A percentile compares a stretch with the other conserved stretches of the same genome.
Conservation (phyloP, 768 basidiomycete genomes). For the Mycena leptocephala region DNA sequence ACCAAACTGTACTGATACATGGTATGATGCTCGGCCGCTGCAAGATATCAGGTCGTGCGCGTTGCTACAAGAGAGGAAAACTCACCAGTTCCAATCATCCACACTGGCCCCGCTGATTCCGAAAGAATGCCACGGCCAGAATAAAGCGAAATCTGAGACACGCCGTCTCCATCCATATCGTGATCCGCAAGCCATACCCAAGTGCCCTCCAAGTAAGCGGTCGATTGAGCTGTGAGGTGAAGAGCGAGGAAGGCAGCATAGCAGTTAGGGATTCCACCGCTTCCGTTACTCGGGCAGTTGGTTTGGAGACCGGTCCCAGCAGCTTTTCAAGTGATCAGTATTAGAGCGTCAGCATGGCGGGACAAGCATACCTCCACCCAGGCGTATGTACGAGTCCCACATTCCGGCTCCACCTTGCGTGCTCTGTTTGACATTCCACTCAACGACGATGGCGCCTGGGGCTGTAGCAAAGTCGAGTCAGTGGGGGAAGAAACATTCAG, state of each 20-base stretch:
- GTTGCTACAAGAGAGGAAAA: background rate
- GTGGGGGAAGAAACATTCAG: background rate
- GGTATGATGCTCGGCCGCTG: slow-evolving; percentile 68
- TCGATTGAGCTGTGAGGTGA: slow-evolving; percentile 69
- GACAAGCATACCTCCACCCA: slow-evolving; percentile 52
- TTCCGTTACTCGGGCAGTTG: slow-evolving; percentile 62
- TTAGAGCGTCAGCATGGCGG: too few species aligned
- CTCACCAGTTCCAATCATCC: slow-evolving; percentile 79
- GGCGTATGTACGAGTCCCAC: slow-evolving; percentile 71
- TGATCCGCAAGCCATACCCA: slow-evolving; percentile 72
- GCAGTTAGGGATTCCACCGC: slow-evolving; percentile 62
- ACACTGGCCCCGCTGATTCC: slow-evolving; percentile 83
- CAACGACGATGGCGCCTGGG: slow-evolving; percentile 76
- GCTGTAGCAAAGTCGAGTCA: slow-evolving; percentile 43
- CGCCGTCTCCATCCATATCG: slow-evolving; percentile 72
- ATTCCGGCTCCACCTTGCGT: slow-evolving; percentile 70
- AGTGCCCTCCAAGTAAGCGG: slow-evolving; percentile 71
- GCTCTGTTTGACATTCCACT: slow-evolving; percentile 77
- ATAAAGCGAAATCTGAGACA: slow-evolving; percentile 68
- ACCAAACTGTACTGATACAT: slow-evolving; percentile 80
- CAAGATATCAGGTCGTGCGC: background rate
- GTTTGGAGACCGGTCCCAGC: slow-evolving; percentile 68
- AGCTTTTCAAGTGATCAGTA: slow-evolving; percentile 54
- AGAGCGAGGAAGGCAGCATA: slow-evolving; percentile 76
- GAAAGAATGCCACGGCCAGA: slow-evolving; percentile 84